Evolutionary conservation across 495 filamentous ascomycete species (phyloP), one percentile per base, ranked within the genome.

Genomic region (Aspergillus funiculosus): DNA sequence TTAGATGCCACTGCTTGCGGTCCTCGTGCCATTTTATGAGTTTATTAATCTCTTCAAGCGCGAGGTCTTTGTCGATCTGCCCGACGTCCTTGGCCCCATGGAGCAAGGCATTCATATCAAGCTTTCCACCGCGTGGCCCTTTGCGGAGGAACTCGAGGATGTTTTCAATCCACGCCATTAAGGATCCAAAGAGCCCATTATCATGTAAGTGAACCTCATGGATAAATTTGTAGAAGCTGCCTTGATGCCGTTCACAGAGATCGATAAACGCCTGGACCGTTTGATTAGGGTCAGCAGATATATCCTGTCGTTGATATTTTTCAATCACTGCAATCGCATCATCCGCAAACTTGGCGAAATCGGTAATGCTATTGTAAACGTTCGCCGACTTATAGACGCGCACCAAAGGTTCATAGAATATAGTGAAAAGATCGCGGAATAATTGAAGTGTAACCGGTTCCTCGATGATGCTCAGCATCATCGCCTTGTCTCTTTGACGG

Each of bases 191-290:
- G 3, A 98, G 78, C 4, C 92, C 92, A 54, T 98, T 90, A 61
- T 98, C 92, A 61, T 98, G 92, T n/a, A 86, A 79, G 61, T 98
- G 92, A 1, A 97, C 92, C 65, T 98, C 94, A 58, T 98, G 92
- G 2, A 98, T 81, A 59, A 98, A 98, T 59, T 95, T 96, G 74
- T 98, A 98, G 61, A 98, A 94, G 71, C 94, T 90, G 59, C 87
- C 80, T 67, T 98, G 84, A 61, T 98, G 92, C 11, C 92, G 81
- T 46, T 87, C 86, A 62, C 92, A 98, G 30, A 98, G 79, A 61
- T 98, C 94, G 61, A 97, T 98, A 62, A 98, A 98, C 26, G 87
- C 78, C 63, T 98, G 92, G n/a, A 98, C 92, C 0, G 92, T 98
- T 67, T 95, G 89, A 66, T 98, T 98, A 10, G 92, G 92, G 59